phyloP scores from a whole-genome alignment of 1,284 basidiomycete species.

The Dichomitus squalens region DNA sequence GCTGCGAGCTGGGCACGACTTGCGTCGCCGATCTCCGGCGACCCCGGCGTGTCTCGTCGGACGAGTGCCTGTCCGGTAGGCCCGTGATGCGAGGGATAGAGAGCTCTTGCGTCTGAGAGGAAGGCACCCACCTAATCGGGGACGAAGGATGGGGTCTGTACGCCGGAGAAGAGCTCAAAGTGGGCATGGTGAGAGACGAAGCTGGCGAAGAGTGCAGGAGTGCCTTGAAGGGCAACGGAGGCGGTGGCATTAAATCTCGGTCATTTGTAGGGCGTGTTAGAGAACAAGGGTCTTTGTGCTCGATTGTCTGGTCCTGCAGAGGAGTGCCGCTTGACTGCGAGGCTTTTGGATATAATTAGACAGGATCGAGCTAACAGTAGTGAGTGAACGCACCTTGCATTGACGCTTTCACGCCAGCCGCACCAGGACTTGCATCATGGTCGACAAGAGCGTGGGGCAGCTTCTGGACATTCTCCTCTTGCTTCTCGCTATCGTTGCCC shows the following conservation, averaged over 20 bases:
- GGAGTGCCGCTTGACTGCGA: not conserved
- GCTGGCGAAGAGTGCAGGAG: not conserved
- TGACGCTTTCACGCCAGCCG: not conserved
- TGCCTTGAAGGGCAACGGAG: slow-evolving; percentile 12
- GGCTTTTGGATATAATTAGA: not conserved
- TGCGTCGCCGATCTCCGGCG: not conserved
- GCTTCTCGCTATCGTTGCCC: not conserved
- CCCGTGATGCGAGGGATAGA: slow-evolving; percentile 5
- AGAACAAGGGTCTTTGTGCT: slow-evolving; percentile 9
- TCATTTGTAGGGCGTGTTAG: not conserved
- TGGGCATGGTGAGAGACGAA: not conserved
- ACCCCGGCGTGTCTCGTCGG: not conserved
- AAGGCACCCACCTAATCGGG: slow-evolving; percentile 24
- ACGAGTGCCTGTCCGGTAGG: not conserved
- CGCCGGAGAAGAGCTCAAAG: no score
- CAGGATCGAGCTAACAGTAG: not conserved
- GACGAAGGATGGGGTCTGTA: not conserved
- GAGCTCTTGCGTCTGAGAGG: slow-evolving; percentile 29
- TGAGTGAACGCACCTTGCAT: not conserved
- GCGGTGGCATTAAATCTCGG: slow-evolving; percentile 12
- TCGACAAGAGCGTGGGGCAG: not conserved
- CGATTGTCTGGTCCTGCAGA: not conserved
- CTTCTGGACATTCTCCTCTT: not conserved
- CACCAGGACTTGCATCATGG: not conserved
- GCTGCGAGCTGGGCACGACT: slow-evolving; percentile 30